Base-by-base conservation (phyloP, 225 moss, liverwort and hornwort species). In the Climacium dendroides region DNA sequence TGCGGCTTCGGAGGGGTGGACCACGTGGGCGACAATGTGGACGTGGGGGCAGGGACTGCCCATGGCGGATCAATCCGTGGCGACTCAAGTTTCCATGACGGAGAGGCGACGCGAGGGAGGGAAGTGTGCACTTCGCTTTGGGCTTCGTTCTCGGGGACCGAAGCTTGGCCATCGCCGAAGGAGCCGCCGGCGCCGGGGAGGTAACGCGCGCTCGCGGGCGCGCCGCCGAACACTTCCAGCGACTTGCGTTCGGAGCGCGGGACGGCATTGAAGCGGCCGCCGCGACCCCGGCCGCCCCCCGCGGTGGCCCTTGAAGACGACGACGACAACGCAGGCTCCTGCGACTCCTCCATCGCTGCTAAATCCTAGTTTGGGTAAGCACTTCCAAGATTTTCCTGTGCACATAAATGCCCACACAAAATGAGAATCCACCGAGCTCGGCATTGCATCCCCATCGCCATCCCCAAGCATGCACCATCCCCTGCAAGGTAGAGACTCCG, bases 211-310 rank as follows among this genome's bases (percentile, higher is more conserved):
- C 94, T 91, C 34, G 91, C 81, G 24, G 92, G 95, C 55, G 85
- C 91, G 23, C 95, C 95, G 9, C 95, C 94, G 77, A 95, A 95
- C 10, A 95, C 91, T 61, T 95, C 95, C 5, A 95, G 81, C 14
- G 95, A 95, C 50, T 89, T 89, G 45, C 95, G 94, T 53, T 92
- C 87, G 20, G 89, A 91, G 39, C 92, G 91, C 23, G 89, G 83
- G 53, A 58, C 79, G 64, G 64, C 85, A 59, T 84, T 79, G 69
- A 47, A 90, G 80, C 77, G 83, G n/a, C 90, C 86, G 16, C 91
- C 89, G 19, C 92, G 90, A 9, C 92, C 92, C 50, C 90, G 86
- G 13, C 84, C 88, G 13, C 66, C 43, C 48, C 78, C 81, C 16
- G 43, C 22, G 12, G 84, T 58, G 32, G 48, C 13, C 13, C 19